Base-by-base conservation (phyloP, 2,329 filamentous ascomycete genomes). In the Talaromyces marneffei region DNA sequence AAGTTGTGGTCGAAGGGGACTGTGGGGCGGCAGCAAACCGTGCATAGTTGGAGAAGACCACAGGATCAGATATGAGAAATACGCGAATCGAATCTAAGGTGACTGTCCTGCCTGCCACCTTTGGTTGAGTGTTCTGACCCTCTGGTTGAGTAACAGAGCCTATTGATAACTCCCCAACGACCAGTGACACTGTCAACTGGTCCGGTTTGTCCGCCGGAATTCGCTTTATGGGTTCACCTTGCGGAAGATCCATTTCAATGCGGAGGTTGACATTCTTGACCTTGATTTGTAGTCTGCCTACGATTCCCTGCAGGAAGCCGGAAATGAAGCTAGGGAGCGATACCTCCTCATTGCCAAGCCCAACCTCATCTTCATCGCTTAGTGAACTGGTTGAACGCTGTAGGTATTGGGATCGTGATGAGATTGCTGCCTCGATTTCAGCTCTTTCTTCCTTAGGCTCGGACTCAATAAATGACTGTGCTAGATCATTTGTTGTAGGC, bases 261-360 rank as follows among this genome's bases (percentile, higher is more conserved):
- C 78, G 77, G 59, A 85, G 67, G 33, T 79, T 74, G 52, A 87
- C 75, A 64, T 85, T 76, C 50, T 75, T 78, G 39, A 86, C 73
- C 20, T 75, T 78, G 37, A 87, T 72, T 65, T 83, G 79, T 55
- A 86, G 72, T 33, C 84, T 78, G 67, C 87, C 83, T 48, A 80
- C 72, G 20, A 86, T 78, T 10, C 84, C 83, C 68, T 84, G 82
- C 18, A 87, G 69, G 59, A 85, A 84, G n/a, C 76, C 81, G 18
- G 83, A 80, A 46, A 87, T 70, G 62, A 87, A 85, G n/a, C 76
- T 78, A 23, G 85, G 85, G 16, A 87, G 71, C 4, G 82, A 82
- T 12, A 85, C 70, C 2, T 79, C 78, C 44, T 80, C 79, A 16
- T 81, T 82, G 8, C 85, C 85, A 9, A 83, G 69, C 2, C 76